Conservation (phyloP, 441 rosid genomes). For the Sinapis alba region DNA sequence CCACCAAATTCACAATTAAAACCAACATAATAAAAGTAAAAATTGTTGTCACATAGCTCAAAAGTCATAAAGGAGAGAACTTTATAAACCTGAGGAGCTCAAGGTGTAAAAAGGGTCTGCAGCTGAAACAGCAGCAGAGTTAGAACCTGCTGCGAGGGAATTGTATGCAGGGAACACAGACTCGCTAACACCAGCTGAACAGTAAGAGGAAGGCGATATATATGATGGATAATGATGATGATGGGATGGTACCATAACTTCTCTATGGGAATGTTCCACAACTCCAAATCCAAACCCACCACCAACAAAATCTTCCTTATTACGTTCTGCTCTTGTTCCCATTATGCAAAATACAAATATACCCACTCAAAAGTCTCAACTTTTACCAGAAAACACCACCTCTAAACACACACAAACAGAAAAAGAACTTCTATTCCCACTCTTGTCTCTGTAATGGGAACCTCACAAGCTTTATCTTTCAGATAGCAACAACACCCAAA, state of each 20-base stretch:
- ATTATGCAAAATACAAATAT: conserved; percentile 12
- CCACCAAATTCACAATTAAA: background rate
- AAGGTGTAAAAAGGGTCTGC: conserved; percentile 41
- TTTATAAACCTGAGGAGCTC: conserved; percentile 46
- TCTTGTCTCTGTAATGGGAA: conserved; percentile 18
- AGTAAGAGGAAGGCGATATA: conserved; percentile 30
- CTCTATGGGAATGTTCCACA: conserved; percentile 26
- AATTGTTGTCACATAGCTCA: background rate
- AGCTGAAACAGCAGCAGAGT: conserved; percentile 33
- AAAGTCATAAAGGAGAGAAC: conserved; percentile 16
- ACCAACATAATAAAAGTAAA: background rate
- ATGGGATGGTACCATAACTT: conserved; percentile 40
- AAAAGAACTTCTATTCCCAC: background rate
- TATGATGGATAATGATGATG: conserved; percentile 30
- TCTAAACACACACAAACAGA: conserved; percentile 1
- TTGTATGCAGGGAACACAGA: conserved; percentile 46
- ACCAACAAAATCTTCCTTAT: conserved; percentile 34
- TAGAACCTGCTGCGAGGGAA: conserved; percentile 48
- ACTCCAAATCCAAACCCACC: conserved; percentile 39
- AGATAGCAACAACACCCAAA: background rate
- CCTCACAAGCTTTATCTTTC: conserved; percentile 22
- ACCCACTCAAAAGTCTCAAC: conserved; percentile 18
- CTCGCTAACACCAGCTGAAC: conserved; percentile 41
- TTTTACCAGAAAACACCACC: conserved; percentile 5
- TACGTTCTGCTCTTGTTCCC: conserved; percentile 40